These are phyloP conservation scores for Viridothelium virens DNA, from an alignment of 495 filamentous ascomycete species.

Conservation along the genomic window DNA sequence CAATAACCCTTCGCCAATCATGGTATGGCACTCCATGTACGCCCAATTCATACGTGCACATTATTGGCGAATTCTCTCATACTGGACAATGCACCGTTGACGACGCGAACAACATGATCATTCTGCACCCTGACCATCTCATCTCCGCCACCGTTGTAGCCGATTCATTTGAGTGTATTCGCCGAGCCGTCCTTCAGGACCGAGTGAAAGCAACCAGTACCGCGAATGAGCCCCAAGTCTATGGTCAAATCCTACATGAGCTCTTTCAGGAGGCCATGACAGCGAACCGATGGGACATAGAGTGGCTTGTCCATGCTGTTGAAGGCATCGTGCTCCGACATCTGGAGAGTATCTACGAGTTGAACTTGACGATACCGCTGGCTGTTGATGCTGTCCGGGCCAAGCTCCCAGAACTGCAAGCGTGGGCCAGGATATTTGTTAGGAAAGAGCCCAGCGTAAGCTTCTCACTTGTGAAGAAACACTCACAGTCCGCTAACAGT, in stretches of 20 bases:
- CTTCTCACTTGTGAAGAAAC: conserved; percentile 14
- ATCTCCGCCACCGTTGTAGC: conserved; percentile 89
- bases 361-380: conserved; percentile 62
- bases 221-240: conserved; percentile 67
- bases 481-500: background rate
- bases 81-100: conserved; percentile 63
- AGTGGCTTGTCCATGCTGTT: conserved; percentile 56
- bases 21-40: conserved; percentile 75
- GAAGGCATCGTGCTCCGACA: conserved; percentile 58
- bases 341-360: conserved; percentile 77
- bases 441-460: conserved; percentile 60
- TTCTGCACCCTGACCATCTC: conserved; percentile 91
- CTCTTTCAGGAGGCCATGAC: conserved; percentile 85
- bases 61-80: conserved; percentile 69
- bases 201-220: conserved; percentile 81
- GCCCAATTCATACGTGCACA: conserved; percentile 67
- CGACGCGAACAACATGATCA: conserved; percentile 73
- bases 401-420: conserved; percentile 66
- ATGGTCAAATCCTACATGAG: conserved; percentile 87
- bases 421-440: conserved; percentile 80
- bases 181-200: conserved; percentile 86
- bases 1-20: conserved; percentile 69
- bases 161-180: conserved; percentile 82
- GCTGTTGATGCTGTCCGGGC: conserved; percentile 69
- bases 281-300: conserved; percentile 70